Evolutionary conservation across 73 alveolate species (phyloP).

Genomic region (Stentor coeruleus): DNA sequence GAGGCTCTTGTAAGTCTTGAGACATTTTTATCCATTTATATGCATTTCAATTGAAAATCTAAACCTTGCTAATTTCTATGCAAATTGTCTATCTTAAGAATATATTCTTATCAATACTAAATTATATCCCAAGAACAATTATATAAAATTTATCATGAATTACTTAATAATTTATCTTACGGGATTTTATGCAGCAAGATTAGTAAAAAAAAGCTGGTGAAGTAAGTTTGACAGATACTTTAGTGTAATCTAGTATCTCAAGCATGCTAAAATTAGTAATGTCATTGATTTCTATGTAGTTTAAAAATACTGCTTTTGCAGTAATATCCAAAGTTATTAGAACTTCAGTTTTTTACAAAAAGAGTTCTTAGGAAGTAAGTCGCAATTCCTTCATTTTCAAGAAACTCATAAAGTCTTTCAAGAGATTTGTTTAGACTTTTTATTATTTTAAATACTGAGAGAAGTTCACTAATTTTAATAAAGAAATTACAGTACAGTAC

Average conservation of each 20-base stretch:
- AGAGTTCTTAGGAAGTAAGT: constrained; percentile 41
- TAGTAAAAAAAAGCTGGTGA: constrained; percentile 42
- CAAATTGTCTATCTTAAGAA: too few relatives aligned
- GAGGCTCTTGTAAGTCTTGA: too few relatives aligned
- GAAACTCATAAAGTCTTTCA: constrained; percentile 48
- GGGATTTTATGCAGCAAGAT: too few relatives aligned
- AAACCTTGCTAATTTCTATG: too few relatives aligned
- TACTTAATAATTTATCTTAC: too few relatives aligned
- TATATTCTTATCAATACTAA: too few relatives aligned
- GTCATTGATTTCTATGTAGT: constrained; percentile 30
- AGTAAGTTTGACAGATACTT: constrained; percentile 47
- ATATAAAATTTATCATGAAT: too few relatives aligned
- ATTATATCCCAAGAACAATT: too few relatives aligned
- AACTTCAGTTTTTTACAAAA: constrained; percentile 72
- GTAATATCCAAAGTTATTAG: constrained; percentile 67
- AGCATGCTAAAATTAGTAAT: constrained; percentile 34
- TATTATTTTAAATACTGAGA: constrained; percentile 53
- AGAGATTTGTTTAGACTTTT: constrained; percentile 37
- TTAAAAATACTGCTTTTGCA: constrained; percentile 65
- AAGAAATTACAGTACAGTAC: constrained; percentile 67
- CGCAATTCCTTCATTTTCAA: constrained; percentile 47
- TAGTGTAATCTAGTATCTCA: constrained; percentile 44
- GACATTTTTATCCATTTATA: too few relatives aligned
- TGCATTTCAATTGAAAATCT: too few relatives aligned
- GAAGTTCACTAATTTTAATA: constrained; percentile 43